A percentile compares a stretch with the other conserved stretches of the same genome.
Evolutionary conservation across 2,329 filamentous ascomycete genomes (phyloP).

Genomic region (Byssothecium circinans): DNA sequence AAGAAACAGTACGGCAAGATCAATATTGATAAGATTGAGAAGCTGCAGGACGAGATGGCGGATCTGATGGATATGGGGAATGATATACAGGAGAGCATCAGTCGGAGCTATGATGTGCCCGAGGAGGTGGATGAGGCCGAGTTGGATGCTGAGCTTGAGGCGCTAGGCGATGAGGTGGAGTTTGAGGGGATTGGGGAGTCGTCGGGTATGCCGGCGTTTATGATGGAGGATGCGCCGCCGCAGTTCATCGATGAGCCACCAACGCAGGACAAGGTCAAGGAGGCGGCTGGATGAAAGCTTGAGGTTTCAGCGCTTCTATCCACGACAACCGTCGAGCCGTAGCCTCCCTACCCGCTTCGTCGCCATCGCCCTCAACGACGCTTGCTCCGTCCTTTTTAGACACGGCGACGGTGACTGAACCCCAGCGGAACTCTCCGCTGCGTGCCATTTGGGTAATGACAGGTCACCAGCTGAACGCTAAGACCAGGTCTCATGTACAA

Average conservation of each 20-base stretch:
- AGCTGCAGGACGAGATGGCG: slow-evolving; percentile 98
- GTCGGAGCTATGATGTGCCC: slow-evolving; percentile 87
- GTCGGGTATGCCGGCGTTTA: slow-evolving; percentile 74
- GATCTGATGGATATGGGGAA: slow-evolving; percentile 97
- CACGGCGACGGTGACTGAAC: too few species aligned
- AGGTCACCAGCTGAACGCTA: too few species aligned
- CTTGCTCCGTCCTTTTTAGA: too few species aligned
- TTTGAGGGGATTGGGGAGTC: slow-evolving; percentile 68
- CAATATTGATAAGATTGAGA: slow-evolving; percentile 95
- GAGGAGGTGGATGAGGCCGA: slow-evolving; percentile 97
- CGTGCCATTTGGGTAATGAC: too few species aligned
- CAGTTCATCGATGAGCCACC: slow-evolving; percentile 94
- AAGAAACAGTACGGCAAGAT: slow-evolving; percentile 96
- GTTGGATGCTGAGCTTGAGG: slow-evolving; percentile 93
- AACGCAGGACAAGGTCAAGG: slow-evolving; percentile 73
- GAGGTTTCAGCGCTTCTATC: too few species aligned
- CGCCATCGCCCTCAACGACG: too few species aligned
- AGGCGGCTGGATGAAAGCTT: slow-evolving; percentile 69
- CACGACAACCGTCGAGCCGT: too few species aligned
- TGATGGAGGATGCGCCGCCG: slow-evolving; percentile 83
- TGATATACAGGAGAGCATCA: slow-evolving; percentile 95
- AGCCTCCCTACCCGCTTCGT: too few species aligned
- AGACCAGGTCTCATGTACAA: too few species aligned
- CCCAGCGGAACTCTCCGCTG: too few species aligned
- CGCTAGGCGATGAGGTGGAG: slow-evolving; percentile 90